A percentile compares a stretch with the other conserved stretches of the same genome.
phyloP scores from a whole-genome alignment of 306 rosid genomes.

The Luffa acutangula region DNA sequence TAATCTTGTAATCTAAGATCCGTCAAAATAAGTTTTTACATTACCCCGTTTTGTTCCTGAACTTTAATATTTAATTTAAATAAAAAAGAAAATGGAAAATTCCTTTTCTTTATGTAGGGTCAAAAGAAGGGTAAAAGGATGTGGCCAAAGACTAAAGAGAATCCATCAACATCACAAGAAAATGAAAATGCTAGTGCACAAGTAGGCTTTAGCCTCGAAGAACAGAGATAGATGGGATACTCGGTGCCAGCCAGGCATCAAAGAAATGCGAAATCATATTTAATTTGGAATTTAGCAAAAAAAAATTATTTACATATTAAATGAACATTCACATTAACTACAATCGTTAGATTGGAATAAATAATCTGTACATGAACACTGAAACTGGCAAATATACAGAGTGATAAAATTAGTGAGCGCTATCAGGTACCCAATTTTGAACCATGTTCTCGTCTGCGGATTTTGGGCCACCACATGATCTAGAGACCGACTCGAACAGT shows the following conservation, averaged over 20 bases:
- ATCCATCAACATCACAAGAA: too few relatives aligned
- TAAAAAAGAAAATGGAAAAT: too few relatives aligned
- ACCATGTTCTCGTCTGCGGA: conserved; percentile 88
- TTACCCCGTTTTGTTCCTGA: too few relatives aligned
- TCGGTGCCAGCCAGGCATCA: neutral
- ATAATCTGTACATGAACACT: neutral
- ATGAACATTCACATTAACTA: neutral
- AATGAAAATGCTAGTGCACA: too few relatives aligned
- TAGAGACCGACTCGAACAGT: conserved; percentile 90
- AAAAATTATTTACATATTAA: neutral
- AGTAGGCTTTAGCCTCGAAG: too few relatives aligned
- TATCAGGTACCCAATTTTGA: conserved; percentile 73
- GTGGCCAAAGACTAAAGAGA: too few relatives aligned
- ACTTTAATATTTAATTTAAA: too few relatives aligned
- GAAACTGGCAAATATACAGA: neutral
- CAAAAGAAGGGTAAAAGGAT: too few relatives aligned
- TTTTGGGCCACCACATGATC: conserved; percentile 95
- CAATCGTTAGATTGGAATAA: neutral
- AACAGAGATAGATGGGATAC: neutral
- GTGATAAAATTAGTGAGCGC: conserved; percentile 19
- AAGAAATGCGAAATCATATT: neutral
- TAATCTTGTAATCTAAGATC: too few relatives aligned
- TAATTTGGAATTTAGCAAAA: neutral
- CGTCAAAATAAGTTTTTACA: too few relatives aligned
- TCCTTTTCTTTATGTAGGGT: too few relatives aligned